These are phyloP conservation scores for Comarum palustre DNA, from an alignment of 306 rosid species.

Conservation along the genomic window DNA sequence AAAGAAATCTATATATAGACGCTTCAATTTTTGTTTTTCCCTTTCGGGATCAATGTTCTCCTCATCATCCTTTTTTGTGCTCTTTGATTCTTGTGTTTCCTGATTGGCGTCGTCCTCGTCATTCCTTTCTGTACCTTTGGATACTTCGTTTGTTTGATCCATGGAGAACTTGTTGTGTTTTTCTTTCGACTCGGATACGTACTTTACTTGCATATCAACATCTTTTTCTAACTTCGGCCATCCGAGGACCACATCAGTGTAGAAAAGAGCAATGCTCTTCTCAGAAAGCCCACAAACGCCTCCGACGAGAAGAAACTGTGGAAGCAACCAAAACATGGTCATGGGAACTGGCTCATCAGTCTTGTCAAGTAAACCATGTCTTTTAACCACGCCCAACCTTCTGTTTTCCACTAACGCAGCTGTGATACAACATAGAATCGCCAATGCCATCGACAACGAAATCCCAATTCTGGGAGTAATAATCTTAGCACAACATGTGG, in stretches of 20 bases:
- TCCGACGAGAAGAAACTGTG: constrained; percentile 34
- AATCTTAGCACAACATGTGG: neutral
- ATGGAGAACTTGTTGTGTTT: neutral
- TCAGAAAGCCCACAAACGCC: constrained; percentile 14
- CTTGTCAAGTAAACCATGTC: constrained; percentile 21
- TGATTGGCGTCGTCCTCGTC: neutral
- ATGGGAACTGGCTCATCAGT: constrained; percentile 28
- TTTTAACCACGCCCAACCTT: constrained; percentile 27
- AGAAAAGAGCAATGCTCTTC: constrained; percentile 1
- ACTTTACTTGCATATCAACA: neutral
- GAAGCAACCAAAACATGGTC: constrained; percentile 39
- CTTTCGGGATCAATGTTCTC: neutral
- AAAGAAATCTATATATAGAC: neutral
- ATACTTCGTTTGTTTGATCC: neutral
- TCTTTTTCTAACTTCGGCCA: neutral
- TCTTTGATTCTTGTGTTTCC: neutral
- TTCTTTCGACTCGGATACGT: neutral
- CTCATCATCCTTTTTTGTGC: neutral
- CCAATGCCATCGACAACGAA: neutral
- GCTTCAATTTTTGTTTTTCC: neutral
- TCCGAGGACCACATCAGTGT: neutral
- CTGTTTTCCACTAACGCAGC: constrained; percentile 34
- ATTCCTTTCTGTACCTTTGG: neutral
- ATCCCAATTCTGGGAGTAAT: neutral
- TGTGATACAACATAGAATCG: constrained; percentile 29